Conservation (phyloP, 768 basidiomycete genomes). For the Leccinum longicurvipes region DNA sequence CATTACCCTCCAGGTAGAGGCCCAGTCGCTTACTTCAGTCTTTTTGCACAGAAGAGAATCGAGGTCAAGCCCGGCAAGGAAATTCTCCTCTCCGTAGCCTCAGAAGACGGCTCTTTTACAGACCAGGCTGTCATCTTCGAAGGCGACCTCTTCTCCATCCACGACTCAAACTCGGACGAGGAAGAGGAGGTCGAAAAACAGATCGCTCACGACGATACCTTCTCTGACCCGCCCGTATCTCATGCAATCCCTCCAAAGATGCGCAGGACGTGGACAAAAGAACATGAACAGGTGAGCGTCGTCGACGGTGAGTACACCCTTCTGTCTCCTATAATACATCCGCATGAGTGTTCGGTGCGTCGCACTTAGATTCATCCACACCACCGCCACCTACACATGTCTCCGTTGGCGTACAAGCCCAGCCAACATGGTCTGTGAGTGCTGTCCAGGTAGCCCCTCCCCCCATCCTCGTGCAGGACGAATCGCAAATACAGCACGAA, state of each 20-base stretch:
- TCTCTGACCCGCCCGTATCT: conserved; percentile 30
- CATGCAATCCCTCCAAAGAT: conserved; percentile 59
- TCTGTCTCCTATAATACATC: conserved; percentile 1
- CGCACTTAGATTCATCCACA: conserved; percentile 25
- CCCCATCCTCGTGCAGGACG: conserved; percentile 13
- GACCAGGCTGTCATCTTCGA: conserved; percentile 59
- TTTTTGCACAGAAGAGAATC: conserved; percentile 68
- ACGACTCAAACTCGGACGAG: conserved; percentile 33
- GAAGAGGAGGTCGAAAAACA: conserved; percentile 42
- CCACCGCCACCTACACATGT: conserved; percentile 28
- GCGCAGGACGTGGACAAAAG: conserved; percentile 57
- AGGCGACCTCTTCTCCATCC: conserved; percentile 38
- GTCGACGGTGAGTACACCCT: conserved; percentile 35
- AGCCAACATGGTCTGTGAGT: conserved; percentile 34
- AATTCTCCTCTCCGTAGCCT: conserved; percentile 57
- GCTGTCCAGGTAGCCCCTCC: conserved; percentile 37
- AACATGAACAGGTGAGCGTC: conserved; percentile 42
- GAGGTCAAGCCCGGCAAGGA: conserved; percentile 70
- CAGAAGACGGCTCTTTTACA: conserved; percentile 50
- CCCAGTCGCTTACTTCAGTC: conserved; percentile 51
- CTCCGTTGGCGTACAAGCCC: conserved; percentile 47
- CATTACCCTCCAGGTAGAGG: conserved; percentile 39
- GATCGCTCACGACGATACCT: conserved; percentile 40
- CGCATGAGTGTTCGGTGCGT: conserved; percentile 29
- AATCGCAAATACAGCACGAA: conserved; percentile 1